phyloP scores from a whole-genome alignment of 1,139 yeast genomes.

The Yamadazyma epiphylla region DNA sequence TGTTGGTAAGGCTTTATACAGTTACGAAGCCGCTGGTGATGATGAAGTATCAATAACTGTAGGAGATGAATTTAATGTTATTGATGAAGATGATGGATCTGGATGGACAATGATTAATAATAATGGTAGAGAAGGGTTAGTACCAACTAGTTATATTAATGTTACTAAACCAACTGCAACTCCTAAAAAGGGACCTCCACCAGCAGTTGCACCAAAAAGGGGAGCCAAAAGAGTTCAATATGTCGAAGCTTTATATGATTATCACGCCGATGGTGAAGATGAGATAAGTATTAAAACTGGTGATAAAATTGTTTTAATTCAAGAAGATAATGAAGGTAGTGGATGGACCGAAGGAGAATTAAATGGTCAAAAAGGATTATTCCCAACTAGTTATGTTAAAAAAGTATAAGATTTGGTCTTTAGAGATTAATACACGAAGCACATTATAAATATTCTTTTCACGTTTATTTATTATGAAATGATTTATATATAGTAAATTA shows the following conservation, averaged over 20 bases:
- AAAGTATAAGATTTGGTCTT: too few relatives aligned
- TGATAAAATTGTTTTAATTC: slow-evolving; percentile 62
- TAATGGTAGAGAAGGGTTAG: slow-evolving; percentile 62
- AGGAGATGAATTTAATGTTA: slow-evolving; percentile 59
- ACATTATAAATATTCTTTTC: slow-evolving; percentile 5
- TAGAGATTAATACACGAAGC: slow-evolving; percentile 3
- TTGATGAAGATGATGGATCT: slow-evolving; percentile 78
- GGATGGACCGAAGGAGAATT: slow-evolving; percentile 97
- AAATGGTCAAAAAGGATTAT: slow-evolving; percentile 67
- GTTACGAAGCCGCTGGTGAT: slow-evolving; percentile 64
- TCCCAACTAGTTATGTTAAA: slow-evolving; percentile 75
- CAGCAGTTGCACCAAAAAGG: slow-evolving; percentile 79
- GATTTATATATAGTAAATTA: slow-evolving; percentile 7
- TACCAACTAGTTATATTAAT: slow-evolving; percentile 76
- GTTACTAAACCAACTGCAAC: slow-evolving; percentile 4
- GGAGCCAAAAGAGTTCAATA: slow-evolving; percentile 66
- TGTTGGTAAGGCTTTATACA: slow-evolving; percentile 57
- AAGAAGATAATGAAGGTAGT: slow-evolving; percentile 74
- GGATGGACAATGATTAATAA: slow-evolving; percentile 78
- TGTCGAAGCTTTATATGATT: slow-evolving; percentile 75
- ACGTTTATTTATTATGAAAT: slow-evolving; percentile 10
- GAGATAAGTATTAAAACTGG: slow-evolving; percentile 74
- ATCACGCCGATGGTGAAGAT: slow-evolving; percentile 77
- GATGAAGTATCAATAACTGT: slow-evolving; percentile 67
- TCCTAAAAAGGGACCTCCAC: slow-evolving; percentile 50